Evolutionary conservation across 306 rosid species (phyloP), one percentile per base, ranked within the genome.

Genomic region (Albizia julibrissin): DNA sequence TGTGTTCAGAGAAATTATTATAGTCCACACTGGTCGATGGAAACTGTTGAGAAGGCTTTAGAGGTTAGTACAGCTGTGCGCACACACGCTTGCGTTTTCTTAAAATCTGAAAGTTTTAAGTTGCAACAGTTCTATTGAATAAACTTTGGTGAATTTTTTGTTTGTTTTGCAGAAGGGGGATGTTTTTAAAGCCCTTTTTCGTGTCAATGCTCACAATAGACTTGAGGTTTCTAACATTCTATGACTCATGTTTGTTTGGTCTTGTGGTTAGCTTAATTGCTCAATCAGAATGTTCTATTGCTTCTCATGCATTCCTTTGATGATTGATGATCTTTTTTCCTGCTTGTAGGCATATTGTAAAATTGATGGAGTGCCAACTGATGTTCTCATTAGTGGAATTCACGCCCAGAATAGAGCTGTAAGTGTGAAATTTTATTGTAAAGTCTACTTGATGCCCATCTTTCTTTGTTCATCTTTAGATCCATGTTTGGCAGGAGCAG

Each of bases 371-470:
- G 78, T 95, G 68, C 89, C 95, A 10, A 87, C 86, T 3, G 97
- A 95, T 88, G 44, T 93, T 71, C 90, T 95, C 62, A 79, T 95
- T 43, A 72, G 79, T 79, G 98, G 98, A 83, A 80, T 84, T 82
- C 80, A 87, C 8, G 82, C 91, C 84, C 99, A 95, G 87, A 95
- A 93, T 83, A 93, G 98, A 93, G 99, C 99, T 80, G 99, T 95
- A 85, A 92, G 98, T 88, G 9, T 75, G 78, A 58, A 77, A n/a
- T 15, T 67, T 70, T 66, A n/a, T 50, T 18, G 72, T 77, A 69
- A 21, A 8, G 44, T 24, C 21, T 15, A 42, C 50, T 29, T 42
- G 22, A 27, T 47, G 27, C 71, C 26, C 26, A 5, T 10, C 61
- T 21, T 21, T 56, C 62, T 56, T n/a, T 56, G 4, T n/a, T n/a